Conservation (phyloP, 2,329 filamentous ascomycete species). For the Paecilomyces variotii region DNA sequence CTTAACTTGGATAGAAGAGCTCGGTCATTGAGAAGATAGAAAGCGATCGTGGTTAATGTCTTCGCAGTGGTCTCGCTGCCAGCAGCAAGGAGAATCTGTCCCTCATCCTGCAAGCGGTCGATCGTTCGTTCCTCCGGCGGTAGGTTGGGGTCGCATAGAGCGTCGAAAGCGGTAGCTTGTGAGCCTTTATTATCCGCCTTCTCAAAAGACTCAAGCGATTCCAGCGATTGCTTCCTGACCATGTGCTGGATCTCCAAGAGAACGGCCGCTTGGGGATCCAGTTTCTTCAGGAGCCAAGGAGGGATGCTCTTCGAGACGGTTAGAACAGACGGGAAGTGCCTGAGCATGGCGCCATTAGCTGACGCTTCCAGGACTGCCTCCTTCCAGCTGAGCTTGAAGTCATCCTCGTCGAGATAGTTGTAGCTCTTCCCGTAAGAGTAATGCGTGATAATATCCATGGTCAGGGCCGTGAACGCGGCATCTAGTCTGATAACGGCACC, state of each 20-base stretch:
- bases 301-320: constrained; percentile 16
- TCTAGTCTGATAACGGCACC: constrained; percentile 14
- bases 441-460: constrained; percentile 30
- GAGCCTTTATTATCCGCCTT: neutral
- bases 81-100: constrained; percentile 21
- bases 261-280: constrained; percentile 5
- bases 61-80: constrained; percentile 29
- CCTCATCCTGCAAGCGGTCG: constrained; percentile 24
- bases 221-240: constrained; percentile 1
- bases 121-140: constrained; percentile 28
- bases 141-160: constrained; percentile 25
- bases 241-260: constrained; percentile 4
- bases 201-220: constrained; percentile 1
- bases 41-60: constrained; percentile 21
- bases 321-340: constrained; percentile 21
- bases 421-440: constrained; percentile 30
- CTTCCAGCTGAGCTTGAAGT: constrained; percentile 17
- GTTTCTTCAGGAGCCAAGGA: constrained; percentile 7
- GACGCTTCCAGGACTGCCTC: constrained; percentile 16
- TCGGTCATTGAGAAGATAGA: constrained; percentile 18
- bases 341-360: constrained; percentile 16
- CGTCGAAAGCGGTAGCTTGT: constrained; percentile 18
- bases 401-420: constrained; percentile 20
- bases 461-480: constrained; percentile 20
- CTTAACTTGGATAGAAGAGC: constrained; percentile 13